phyloP scores from a whole-genome alignment of 2,329 filamentous ascomycete genomes.

The Ophiocordyceps australis region DNA sequence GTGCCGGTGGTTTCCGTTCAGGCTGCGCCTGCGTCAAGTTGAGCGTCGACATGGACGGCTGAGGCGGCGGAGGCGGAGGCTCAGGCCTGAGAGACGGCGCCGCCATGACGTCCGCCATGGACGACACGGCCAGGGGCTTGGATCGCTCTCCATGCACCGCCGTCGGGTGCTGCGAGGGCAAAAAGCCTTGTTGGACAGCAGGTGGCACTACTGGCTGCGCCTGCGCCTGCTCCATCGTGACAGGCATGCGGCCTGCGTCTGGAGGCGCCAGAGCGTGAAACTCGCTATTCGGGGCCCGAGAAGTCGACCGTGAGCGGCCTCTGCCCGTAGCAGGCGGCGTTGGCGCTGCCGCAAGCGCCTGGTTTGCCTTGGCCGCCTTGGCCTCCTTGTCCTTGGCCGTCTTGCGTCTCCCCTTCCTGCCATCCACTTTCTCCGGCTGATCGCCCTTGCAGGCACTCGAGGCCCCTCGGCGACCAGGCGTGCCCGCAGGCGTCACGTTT shows the following conservation, averaged over 20 bases:
- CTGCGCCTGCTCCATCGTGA: conserved; percentile 27
- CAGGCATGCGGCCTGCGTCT: conserved; percentile 20
- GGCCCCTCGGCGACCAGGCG: conserved; percentile 32
- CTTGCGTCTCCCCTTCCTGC: conserved; percentile 18
- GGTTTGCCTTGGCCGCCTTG: conserved; percentile 20
- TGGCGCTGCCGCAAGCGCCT: conserved; percentile 28
- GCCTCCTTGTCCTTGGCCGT: conserved; percentile 19
- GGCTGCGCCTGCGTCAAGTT: conserved; percentile 25
- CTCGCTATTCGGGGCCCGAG: conserved; percentile 26
- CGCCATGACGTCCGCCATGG: conserved; percentile 34
- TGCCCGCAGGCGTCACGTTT: conserved; percentile 34
- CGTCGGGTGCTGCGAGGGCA: conserved; percentile 13
- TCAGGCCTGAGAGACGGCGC: conserved; percentile 38
- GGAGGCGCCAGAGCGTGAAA: conserved; percentile 16
- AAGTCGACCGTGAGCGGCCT: conserved; percentile 35
- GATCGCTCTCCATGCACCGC: conserved; percentile 15
- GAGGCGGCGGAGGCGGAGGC: conserved; percentile 24
- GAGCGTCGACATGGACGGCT: conserved; percentile 29
- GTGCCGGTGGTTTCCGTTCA: conserved; percentile 33
- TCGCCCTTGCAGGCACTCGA: conserved; percentile 20
- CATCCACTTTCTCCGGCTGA: conserved; percentile 24
- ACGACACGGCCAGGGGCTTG: conserved; percentile 14
- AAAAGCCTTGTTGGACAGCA: conserved; percentile 23
- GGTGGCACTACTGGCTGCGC: conserved; percentile 15
- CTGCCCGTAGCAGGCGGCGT: conserved; percentile 19